Conservation (phyloP, 1,284 basidiomycete species). For the Xerocomus minutiporus region DNA sequence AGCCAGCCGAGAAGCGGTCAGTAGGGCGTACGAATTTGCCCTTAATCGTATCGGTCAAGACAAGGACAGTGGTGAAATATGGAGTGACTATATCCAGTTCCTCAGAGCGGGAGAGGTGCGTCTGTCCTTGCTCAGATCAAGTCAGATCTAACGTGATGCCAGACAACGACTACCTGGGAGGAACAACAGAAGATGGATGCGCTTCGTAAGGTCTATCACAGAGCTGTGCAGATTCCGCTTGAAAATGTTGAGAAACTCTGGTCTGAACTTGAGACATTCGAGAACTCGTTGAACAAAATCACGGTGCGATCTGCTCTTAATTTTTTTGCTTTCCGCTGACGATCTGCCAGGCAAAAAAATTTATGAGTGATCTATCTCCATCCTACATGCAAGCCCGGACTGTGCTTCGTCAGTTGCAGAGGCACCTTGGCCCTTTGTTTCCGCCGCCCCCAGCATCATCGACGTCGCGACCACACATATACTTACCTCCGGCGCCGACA, state of each 20-base stretch:
- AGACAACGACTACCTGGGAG: conserved; percentile 86
- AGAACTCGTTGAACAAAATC: conserved; percentile 86
- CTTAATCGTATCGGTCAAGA: conserved; percentile 87
- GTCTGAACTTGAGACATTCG: conserved; percentile 94
- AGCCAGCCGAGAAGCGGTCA: conserved; percentile 67
- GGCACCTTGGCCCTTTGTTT: conserved; percentile 63
- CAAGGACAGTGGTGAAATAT: conserved; percentile 70
- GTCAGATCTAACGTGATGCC: conserved; percentile 7
- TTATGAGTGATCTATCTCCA: conserved; percentile 79
- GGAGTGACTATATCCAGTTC: conserved; percentile 81
- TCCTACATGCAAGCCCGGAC: conserved; percentile 93
- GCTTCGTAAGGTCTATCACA: conserved; percentile 88
- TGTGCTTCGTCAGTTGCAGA: conserved; percentile 79
- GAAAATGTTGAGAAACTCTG: conserved; percentile 92
- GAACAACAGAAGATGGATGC: conserved; percentile 94
- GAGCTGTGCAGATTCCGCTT: conserved; percentile 90
- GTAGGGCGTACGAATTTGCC: conserved; percentile 92
- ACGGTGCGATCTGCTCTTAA: conserved; percentile 48
- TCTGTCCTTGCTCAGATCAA: conserved; percentile 4
- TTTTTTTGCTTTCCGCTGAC: conserved; percentile 9
- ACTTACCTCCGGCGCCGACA: conserved; percentile 70
- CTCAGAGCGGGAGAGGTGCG: conserved; percentile 74
- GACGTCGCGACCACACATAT: conserved; percentile 43
- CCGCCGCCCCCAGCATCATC: conserved; percentile 45
- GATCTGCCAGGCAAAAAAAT: conserved; percentile 79